phyloP scores from a whole-genome alignment of 495 filamentous ascomycete species.

The Immersiella caudata region DNA sequence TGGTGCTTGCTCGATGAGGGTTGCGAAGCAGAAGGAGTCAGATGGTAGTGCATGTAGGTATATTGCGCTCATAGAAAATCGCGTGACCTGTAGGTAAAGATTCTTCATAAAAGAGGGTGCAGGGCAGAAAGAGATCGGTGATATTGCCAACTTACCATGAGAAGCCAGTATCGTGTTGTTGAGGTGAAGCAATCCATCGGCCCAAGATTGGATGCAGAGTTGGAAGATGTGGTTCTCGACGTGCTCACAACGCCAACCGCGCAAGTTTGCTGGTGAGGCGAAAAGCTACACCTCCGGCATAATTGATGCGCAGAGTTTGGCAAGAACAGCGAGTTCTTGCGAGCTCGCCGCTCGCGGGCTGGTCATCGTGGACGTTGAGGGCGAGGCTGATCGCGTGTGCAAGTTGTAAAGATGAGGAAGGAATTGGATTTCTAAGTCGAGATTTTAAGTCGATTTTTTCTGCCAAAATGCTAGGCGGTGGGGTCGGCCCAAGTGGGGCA shows the following conservation, averaged over 20 bases:
- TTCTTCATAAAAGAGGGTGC: constrained; percentile 57
- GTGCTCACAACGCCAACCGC: not conserved
- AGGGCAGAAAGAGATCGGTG: not conserved
- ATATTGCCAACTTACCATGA: constrained; percentile 22
- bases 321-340: not conserved
- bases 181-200: not conserved
- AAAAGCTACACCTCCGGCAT: not conserved
- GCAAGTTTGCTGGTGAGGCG: no score
- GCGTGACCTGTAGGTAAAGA: constrained; percentile 54
- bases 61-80: constrained; percentile 81
- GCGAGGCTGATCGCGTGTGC: not conserved
- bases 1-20: not conserved
- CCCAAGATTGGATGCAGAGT: not conserved
- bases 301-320: not conserved
- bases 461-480: constrained; percentile 10
- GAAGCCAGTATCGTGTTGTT: not conserved
- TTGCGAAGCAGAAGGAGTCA: constrained; percentile 57
- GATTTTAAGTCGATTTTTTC: constrained; percentile 5
- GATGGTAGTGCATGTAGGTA: constrained; percentile 99
- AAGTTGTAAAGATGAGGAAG: not conserved
- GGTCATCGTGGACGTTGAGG: not conserved
- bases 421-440: not conserved
- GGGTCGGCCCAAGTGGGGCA: constrained; percentile 3
- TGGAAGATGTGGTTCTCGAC: not conserved
- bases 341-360: not conserved